These are phyloP conservation scores for Coffea canephora DNA, from an alignment of 257 asterid genomes.

Conservation along the genomic window DNA sequence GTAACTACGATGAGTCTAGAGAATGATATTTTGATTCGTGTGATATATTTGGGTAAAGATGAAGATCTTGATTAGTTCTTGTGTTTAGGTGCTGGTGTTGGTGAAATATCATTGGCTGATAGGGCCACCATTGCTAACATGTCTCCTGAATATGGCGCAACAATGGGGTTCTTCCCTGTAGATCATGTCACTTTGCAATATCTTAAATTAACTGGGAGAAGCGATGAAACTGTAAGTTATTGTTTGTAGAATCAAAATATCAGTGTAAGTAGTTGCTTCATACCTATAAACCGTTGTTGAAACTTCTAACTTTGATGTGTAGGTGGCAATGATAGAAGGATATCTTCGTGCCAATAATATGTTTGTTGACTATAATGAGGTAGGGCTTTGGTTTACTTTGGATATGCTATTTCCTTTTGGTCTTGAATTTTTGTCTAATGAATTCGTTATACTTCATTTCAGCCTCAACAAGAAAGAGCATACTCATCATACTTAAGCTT, in stretches of 20 bases:
- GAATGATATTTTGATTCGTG: neutral
- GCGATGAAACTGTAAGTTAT: constrained; percentile 81
- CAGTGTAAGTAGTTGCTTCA: neutral
- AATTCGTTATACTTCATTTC: constrained; percentile 9
- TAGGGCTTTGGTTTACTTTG: constrained; percentile 17
- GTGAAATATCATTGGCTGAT: constrained; percentile 88
- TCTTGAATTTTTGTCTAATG: neutral
- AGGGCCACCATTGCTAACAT: constrained; percentile 98
- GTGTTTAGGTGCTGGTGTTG: constrained; percentile 73
- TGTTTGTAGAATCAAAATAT: neutral
- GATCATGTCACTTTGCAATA: constrained; percentile 87
- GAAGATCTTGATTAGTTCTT: constrained; percentile 7
- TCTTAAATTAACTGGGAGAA: constrained; percentile 88
- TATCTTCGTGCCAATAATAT: constrained; percentile 90
- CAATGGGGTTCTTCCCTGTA: constrained; percentile 99
- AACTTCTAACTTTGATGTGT: constrained; percentile 11
- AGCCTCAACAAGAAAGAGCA: constrained; percentile 85
- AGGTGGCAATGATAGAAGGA: constrained; percentile 94
- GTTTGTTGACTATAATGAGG: constrained; percentile 92
- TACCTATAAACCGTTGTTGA: neutral
- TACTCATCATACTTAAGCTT: constrained; percentile 72
- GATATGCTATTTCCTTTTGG: neutral
- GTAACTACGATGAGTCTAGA: constrained; percentile 4
- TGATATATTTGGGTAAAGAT: constrained; percentile 1
- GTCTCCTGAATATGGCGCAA: constrained; percentile 99